Percentiles rank a stretch among this genome's conserved stretches.
Conservation (phyloP, 2,329 filamentous ascomycete genomes). For the Diaporthe ilicicola region DNA sequence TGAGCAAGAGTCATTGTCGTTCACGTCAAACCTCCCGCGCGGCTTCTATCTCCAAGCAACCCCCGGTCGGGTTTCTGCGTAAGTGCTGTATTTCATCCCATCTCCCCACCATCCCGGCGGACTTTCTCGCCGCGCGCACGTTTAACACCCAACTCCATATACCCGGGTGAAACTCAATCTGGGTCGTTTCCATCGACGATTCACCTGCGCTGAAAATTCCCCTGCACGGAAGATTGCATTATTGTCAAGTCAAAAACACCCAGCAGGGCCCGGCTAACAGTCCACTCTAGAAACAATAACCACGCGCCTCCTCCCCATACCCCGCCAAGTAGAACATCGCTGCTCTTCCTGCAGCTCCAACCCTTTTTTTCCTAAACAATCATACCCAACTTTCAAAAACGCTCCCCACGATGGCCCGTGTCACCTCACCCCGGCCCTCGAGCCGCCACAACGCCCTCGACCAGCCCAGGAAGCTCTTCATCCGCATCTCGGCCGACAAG, state of each 20-base stretch:
- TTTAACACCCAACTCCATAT: not conserved
- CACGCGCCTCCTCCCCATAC: not conserved
- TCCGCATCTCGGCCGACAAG: slow-evolving; percentile 23
- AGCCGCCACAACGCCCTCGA: not conserved
- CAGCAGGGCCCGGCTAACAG: not conserved
- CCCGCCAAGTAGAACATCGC: not conserved
- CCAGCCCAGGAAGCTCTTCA: slow-evolving; percentile 22
- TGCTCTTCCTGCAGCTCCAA: not conserved
- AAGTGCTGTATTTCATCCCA: not conserved
- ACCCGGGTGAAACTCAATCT: not conserved
- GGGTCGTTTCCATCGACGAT: not conserved
- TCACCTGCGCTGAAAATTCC: slow-evolving; percentile 2
- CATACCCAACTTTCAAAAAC: not conserved
- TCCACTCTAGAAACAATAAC: not conserved
- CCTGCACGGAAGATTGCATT: not conserved
- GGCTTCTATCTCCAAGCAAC: not conserved
- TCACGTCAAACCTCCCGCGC: slow-evolving; percentile 13
- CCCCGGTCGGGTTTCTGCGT: slow-evolving; percentile 5
- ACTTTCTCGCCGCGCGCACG: not conserved
- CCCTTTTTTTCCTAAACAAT: not conserved
- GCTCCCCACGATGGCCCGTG: not conserved
- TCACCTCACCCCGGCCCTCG: slow-evolving; percentile 17
- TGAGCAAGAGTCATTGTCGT: slow-evolving; percentile 18
- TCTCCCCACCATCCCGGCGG: not conserved
- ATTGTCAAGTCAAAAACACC: not conserved